phyloP scores from a whole-genome alignment of 805 yeast species.

The Spathaspora arborariae region DNA sequence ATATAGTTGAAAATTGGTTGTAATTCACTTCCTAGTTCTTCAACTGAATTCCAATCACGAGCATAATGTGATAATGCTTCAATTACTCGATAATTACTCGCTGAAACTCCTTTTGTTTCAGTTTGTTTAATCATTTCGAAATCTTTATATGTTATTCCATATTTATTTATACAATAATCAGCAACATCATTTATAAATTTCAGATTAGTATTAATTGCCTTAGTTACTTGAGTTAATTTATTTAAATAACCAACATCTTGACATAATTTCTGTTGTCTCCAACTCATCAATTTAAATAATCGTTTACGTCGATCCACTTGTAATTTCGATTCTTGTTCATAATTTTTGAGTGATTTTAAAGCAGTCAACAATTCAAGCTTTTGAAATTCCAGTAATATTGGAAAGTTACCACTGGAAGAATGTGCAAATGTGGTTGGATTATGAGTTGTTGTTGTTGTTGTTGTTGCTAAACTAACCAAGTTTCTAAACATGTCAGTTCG shows the following conservation, averaged over 20 bases:
- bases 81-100: slow-evolving; percentile 38
- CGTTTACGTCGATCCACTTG: slow-evolving; percentile 45
- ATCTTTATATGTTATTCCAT: slow-evolving; percentile 44
- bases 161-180: slow-evolving; percentile 32
- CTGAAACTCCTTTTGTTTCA: slow-evolving; percentile 9
- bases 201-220: slow-evolving; percentile 45
- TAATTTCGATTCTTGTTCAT: slow-evolving; percentile 33
- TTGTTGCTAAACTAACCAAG: slow-evolving; percentile 6
- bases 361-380: slow-evolving; percentile 37
- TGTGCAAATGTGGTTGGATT: background rate
- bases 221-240: slow-evolving; percentile 50
- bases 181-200: slow-evolving; percentile 44
- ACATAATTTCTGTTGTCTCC: slow-evolving; percentile 55
- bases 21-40: slow-evolving; percentile 19
- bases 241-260: slow-evolving; percentile 49
- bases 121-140: slow-evolving; percentile 15
- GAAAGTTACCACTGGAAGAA: slow-evolving; percentile 5
- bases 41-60: slow-evolving; percentile 64
- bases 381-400: slow-evolving; percentile 16
- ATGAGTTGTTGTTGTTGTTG: no score
- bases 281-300: slow-evolving; percentile 44
- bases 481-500: slow-evolving; percentile 19
- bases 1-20: slow-evolving; percentile 54
- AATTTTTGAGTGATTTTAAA: slow-evolving; percentile 44
- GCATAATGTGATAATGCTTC: slow-evolving; percentile 73